phyloP scores from a whole-genome alignment of 208 protist genomes.

The Wallacemonas rigidus region DNA sequence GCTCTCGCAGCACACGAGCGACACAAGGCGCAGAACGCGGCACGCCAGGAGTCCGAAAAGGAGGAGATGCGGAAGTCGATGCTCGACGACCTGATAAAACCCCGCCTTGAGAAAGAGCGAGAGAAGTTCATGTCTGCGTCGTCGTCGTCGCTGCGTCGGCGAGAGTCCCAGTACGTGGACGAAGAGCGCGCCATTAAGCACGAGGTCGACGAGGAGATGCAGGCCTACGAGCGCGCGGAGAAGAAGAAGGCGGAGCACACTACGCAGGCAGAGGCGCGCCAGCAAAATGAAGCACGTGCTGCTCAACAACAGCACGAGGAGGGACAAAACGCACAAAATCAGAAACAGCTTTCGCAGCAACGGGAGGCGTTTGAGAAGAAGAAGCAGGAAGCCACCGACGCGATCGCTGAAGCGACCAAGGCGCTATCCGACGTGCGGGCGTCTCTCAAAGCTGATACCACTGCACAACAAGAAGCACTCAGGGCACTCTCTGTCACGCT shows the following conservation, averaged over 20 bases:
- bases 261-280: constrained; percentile 4
- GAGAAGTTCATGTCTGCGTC: constrained; percentile 33
- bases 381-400: neutral
- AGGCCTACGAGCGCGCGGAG: constrained; percentile 43
- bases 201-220: constrained; percentile 69
- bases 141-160: constrained; percentile 28
- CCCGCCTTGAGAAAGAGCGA: constrained; percentile 36
- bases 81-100: constrained; percentile 34
- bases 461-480: constrained; percentile 6
- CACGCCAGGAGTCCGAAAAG: constrained; percentile 32
- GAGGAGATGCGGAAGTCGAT: constrained; percentile 44
- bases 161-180: constrained; percentile 36
- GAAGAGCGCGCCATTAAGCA: constrained; percentile 48
- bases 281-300: constrained; percentile 9
- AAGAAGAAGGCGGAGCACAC: constrained; percentile 23
- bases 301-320: constrained; percentile 1
- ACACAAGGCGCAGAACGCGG: constrained; percentile 31
- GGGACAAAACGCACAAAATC: constrained; percentile 8
- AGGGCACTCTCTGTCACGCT: neutral
- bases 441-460: neutral
- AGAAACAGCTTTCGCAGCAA: constrained; percentile 6
- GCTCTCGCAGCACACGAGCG: constrained; percentile 48
- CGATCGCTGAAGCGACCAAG: neutral
- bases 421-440: neutral
- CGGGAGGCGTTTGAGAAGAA: neutral